Conservation (phyloP, 192 early-diverging fungal species). For the Diversispora epigaea region DNA sequence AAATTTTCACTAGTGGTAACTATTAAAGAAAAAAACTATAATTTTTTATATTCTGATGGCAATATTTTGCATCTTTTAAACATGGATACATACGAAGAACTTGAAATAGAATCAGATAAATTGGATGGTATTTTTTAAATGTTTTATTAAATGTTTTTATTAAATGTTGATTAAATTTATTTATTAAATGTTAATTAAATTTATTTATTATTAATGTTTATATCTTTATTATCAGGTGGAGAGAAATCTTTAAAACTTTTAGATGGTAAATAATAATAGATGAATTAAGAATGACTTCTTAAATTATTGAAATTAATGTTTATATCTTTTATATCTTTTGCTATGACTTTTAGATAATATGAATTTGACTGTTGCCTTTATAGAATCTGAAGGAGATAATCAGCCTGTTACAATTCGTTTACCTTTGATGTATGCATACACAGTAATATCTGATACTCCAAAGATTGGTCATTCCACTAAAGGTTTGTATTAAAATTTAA, state of each 20-base stretch:
- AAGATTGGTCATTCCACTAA: conserved; percentile 60
- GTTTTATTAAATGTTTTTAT: not conserved
- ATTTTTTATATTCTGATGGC: conserved; percentile 72
- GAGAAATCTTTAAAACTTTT: not conserved
- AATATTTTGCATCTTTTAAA: conserved; percentile 66
- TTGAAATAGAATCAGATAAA: conserved; percentile 52
- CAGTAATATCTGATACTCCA: conserved; percentile 51
- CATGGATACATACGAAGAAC: conserved; percentile 69
- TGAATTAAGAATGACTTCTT: too few relatives aligned
- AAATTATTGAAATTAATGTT: not conserved
- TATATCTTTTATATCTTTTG: conserved; percentile 43
- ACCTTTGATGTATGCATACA: conserved; percentile 58
- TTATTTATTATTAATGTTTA: not conserved
- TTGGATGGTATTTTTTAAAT: conserved; percentile 53
- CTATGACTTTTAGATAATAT: conserved; percentile 44
- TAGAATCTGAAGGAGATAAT: conserved; percentile 55
- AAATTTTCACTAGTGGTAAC: conserved; percentile 64
- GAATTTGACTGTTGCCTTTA: conserved; percentile 53
- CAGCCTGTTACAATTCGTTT: conserved; percentile 61
- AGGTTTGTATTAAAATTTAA: conserved; percentile 39
- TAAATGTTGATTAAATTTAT: not conserved
- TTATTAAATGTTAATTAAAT: not conserved
- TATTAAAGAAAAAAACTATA: conserved; percentile 62
- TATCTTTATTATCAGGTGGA: conserved; percentile 14
- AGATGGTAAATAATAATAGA: not conserved